Conservation (phyloP, 2,329 filamentous ascomycete species). For the Xylariaceae sp. region DNA sequence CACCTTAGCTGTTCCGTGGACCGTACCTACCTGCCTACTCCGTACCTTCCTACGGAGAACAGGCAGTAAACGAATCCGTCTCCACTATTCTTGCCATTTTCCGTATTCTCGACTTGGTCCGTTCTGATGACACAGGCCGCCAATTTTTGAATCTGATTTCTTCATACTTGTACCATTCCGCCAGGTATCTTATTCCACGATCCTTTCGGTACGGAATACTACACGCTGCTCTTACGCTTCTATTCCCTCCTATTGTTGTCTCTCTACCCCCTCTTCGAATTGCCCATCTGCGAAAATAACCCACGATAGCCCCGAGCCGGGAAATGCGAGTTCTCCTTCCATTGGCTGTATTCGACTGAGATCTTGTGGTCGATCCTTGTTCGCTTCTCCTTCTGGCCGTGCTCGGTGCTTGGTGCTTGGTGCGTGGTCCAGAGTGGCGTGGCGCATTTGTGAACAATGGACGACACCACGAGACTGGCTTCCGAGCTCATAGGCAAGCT, state of each 20-base stretch:
- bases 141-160: neutral
- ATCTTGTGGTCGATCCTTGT: constrained; percentile 1
- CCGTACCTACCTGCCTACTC: neutral
- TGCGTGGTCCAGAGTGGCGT: constrained; percentile 8
- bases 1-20: neutral
- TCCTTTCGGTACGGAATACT: too few relatives aligned
- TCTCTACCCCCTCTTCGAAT: neutral
- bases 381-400: neutral
- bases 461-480: constrained; percentile 46
- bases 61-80: neutral
- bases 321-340: constrained; percentile 12
- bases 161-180: neutral
- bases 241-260: neutral
- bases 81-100: neutral
- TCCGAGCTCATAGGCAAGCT: constrained; percentile 50
- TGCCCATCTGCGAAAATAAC: neutral
- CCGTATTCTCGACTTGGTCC: neutral
- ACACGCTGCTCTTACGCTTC: neutral
- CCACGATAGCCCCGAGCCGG: neutral
- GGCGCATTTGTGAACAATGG: constrained; percentile 35
- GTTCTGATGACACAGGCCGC: neutral
- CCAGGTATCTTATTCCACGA: too few relatives aligned
- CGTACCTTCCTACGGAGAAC: too few relatives aligned
- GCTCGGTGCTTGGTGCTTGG: constrained; percentile 4
- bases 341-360: constrained; percentile 15